Evolutionary conservation across 1,139 yeast species (phyloP).

Genomic region (Pichia sp.): DNA sequence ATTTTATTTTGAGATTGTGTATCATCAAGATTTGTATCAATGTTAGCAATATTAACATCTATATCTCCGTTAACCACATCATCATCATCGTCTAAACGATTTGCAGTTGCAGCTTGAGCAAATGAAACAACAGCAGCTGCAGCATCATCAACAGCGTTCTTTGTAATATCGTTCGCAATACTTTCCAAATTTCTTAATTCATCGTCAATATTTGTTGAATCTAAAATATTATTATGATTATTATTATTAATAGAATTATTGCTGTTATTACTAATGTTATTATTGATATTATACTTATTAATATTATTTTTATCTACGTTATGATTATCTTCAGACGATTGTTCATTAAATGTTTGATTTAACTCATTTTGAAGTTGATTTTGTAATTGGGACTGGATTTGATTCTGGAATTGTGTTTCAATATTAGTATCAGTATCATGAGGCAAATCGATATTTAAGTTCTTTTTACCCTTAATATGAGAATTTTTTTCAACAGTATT

Average conservation of each 20-base stretch:
- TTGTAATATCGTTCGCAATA: constrained; percentile 4
- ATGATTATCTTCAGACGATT: too few relatives aligned
- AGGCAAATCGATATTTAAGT: too few relatives aligned
- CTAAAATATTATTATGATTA: constrained; percentile 2
- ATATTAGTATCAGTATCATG: too few relatives aligned
- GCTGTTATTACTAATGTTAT: neutral
- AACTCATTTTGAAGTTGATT: neutral
- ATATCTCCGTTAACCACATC: neutral
- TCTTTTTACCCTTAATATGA: too few relatives aligned
- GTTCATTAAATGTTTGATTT: too few relatives aligned
- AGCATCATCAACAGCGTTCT: constrained; percentile 9
- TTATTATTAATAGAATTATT: neutral
- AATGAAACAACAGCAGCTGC: constrained; percentile 8
- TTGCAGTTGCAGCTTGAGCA: constrained; percentile 8
- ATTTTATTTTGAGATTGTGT: neutral
- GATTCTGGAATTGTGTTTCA: too few relatives aligned
- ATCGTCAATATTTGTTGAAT: constrained; percentile 16
- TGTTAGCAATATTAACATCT: neutral
- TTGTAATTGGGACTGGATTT: too few relatives aligned
- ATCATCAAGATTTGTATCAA: neutral
- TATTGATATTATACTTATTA: too few relatives aligned
- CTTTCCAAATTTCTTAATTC: constrained; percentile 13
- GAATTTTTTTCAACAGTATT: too few relatives aligned
- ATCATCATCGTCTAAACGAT: neutral
- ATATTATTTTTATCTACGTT: too few relatives aligned